phyloP scores from a whole-genome alignment of 345 rosid species.

The Aquilaria yunnanensis region DNA sequence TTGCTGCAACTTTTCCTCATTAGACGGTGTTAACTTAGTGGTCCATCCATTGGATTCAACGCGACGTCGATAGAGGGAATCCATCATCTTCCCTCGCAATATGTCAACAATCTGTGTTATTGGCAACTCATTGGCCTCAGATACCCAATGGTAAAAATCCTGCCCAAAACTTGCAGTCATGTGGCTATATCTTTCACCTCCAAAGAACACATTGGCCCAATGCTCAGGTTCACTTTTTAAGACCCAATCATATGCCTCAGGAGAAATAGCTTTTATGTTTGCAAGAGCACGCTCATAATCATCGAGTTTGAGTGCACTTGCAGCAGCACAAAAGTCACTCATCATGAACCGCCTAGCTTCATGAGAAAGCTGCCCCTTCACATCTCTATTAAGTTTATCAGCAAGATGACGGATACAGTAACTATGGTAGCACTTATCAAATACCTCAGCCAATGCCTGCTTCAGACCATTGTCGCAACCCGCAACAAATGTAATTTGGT shows the following conservation, averaged over 20 bases:
- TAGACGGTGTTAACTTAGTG: constrained; percentile 64
- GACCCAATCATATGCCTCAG: constrained; percentile 80
- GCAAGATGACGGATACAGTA: constrained; percentile 80
- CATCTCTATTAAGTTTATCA: constrained; percentile 62
- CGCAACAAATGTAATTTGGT: constrained; percentile 71
- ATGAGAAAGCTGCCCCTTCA: constrained; percentile 85
- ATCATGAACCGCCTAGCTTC: constrained; percentile 87
- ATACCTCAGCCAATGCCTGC: constrained; percentile 55
- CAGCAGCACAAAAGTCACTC: constrained; percentile 76
- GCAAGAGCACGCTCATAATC: constrained; percentile 53
- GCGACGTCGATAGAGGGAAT: constrained; percentile 54
- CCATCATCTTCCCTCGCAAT: constrained; percentile 84
- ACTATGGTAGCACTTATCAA: constrained; percentile 66
- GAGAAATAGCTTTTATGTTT: constrained; percentile 69
- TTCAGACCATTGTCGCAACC: constrained; percentile 74
- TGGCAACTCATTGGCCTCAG: constrained; percentile 86
- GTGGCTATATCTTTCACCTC: constrained; percentile 74
- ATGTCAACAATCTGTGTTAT: constrained; percentile 79
- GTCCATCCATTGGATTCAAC: constrained; percentile 69
- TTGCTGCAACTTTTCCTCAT: constrained; percentile 68
- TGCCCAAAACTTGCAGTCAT: constrained; percentile 70
- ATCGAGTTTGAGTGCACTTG: constrained; percentile 52
- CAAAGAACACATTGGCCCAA: constrained; percentile 79
- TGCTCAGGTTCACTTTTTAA: constrained; percentile 79
- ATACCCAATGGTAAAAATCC: constrained; percentile 84